Evolutionary conservation across 345 rosid species (phyloP).

Genomic region (Atalantia buxifolia): DNA sequence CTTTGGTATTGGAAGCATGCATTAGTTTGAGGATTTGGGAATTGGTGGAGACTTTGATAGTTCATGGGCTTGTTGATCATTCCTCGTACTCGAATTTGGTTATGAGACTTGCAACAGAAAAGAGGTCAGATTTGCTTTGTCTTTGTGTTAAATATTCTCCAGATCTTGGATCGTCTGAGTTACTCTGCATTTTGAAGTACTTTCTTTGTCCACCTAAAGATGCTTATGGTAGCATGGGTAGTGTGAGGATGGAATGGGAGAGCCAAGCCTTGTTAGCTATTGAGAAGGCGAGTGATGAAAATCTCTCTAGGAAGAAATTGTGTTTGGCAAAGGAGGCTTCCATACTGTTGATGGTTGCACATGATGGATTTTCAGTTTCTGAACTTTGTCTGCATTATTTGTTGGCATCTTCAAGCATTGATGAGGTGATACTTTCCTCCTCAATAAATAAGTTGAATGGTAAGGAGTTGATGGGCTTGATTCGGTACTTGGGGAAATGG

Average conservation of each 20-base stretch:
- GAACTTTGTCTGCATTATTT: conserved; percentile 85
- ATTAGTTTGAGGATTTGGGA: conserved; percentile 65
- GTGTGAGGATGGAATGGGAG: conserved; percentile 73
- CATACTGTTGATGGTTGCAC: conserved; percentile 76
- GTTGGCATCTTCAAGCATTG: conserved; percentile 47
- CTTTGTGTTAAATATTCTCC: conserved; percentile 56
- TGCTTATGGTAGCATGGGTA: conserved; percentile 48
- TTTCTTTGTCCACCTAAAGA: conserved; percentile 69
- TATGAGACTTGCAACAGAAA: conserved; percentile 46
- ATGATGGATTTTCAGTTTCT: conserved; percentile 60
- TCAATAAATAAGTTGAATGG: conserved; percentile 57
- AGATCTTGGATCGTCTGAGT: conserved; percentile 59
- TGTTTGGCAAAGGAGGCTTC: conserved; percentile 63
- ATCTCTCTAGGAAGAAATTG: conserved; percentile 31
- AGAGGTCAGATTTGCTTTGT: conserved; percentile 65
- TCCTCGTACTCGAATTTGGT: conserved; percentile 51
- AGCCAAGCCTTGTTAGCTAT: conserved; percentile 57
- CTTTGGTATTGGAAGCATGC: conserved; percentile 71
- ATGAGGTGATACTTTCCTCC: conserved; percentile 61
- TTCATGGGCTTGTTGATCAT: conserved; percentile 41
- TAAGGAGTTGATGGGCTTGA: conserved; percentile 59
- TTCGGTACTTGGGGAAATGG: conserved; percentile 72
- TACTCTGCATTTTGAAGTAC: conserved; percentile 66
- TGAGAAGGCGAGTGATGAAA: conserved; percentile 38
- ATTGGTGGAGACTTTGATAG: conserved; percentile 55